phyloP scores from a whole-genome alignment of 2,329 filamentous ascomycete genomes.

The Gremmenia infestans region DNA sequence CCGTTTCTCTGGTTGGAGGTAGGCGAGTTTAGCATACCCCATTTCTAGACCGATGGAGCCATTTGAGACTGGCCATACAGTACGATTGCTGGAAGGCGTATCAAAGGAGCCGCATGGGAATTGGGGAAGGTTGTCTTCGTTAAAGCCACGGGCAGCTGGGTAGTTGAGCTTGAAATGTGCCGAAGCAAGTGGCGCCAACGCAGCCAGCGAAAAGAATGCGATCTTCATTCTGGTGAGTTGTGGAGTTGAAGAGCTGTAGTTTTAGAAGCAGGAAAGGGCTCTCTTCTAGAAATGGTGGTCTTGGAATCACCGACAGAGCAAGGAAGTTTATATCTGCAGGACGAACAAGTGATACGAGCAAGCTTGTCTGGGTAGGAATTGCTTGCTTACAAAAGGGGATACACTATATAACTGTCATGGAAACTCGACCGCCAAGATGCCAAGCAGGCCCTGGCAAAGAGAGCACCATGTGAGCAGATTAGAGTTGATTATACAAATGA shows the following conservation, averaged over 20 bases:
- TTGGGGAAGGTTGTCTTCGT: conserved; percentile 35
- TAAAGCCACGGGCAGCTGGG: conserved; percentile 44
- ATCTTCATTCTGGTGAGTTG: conserved; percentile 17
- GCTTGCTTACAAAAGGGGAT: no score
- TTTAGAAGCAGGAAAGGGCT: no score
- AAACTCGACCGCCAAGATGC: not conserved
- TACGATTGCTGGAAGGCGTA: conserved; percentile 39
- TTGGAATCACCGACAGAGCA: no score
- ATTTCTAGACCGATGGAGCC: conserved; percentile 48
- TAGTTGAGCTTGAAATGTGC: conserved; percentile 55
- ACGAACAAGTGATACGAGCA: no score
- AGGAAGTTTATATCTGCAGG: no score
- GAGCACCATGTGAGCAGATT: conserved; percentile 4
- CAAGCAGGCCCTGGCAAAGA: not conserved
- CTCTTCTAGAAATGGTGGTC: no score
- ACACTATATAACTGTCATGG: not conserved
- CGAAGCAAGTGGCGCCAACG: conserved; percentile 37
- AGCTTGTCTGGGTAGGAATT: no score
- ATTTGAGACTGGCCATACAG: conserved; percentile 42
- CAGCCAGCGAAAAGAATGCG: conserved; percentile 33
- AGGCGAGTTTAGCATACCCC: conserved; percentile 24
- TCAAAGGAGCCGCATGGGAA: conserved; percentile 43
- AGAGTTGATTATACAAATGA: not conserved
- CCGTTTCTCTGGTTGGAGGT: not conserved
- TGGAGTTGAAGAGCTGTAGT: not conserved